These are phyloP conservation scores for Phytophthora cactorum DNA, from an alignment of 352 stramenopile genomes.

Conservation along the genomic window DNA sequence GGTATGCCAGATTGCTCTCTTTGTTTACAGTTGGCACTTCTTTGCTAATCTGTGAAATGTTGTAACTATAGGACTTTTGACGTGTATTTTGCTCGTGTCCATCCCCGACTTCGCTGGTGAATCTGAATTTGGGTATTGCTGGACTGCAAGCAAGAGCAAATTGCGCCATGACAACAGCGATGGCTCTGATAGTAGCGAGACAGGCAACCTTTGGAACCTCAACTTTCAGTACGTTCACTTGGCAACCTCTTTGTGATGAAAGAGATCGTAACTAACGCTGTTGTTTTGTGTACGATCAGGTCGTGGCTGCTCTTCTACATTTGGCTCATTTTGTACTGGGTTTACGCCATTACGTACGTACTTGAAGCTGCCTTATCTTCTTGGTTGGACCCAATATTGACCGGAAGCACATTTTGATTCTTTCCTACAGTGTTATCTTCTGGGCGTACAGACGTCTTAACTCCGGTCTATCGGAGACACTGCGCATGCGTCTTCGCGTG, in stretches of 20 bases:
- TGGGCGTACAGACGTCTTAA: slow-evolving; percentile 84
- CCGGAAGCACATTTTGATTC: slow-evolving; percentile 3
- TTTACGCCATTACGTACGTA: slow-evolving; percentile 81
- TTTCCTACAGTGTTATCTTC: slow-evolving; percentile 68
- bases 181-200: slow-evolving; percentile 28
- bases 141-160: slow-evolving; percentile 78
- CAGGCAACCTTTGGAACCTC: slow-evolving; percentile 80
- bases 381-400: slow-evolving; percentile 5
- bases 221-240: slow-evolving; percentile 74
- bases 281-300: slow-evolving; percentile 31
- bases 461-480: slow-evolving; percentile 82
- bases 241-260: background rate
- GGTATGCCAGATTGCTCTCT: slow-evolving; percentile 30
- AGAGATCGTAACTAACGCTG: background rate
- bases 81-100: slow-evolving; percentile 72
- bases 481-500: slow-evolving; percentile 86
- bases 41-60: slow-evolving; percentile 6
- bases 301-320: slow-evolving; percentile 89
- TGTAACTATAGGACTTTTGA: slow-evolving; percentile 54
- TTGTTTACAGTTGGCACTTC: background rate
- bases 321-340: slow-evolving; percentile 88
- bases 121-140: slow-evolving; percentile 89
- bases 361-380: background rate
- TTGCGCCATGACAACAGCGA: slow-evolving; percentile 29
- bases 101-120: slow-evolving; percentile 73